These are phyloP conservation scores for Fusarium pseudograminearum DNA, from an alignment of 2,329 filamentous ascomycete genomes.

Conservation along the genomic window DNA sequence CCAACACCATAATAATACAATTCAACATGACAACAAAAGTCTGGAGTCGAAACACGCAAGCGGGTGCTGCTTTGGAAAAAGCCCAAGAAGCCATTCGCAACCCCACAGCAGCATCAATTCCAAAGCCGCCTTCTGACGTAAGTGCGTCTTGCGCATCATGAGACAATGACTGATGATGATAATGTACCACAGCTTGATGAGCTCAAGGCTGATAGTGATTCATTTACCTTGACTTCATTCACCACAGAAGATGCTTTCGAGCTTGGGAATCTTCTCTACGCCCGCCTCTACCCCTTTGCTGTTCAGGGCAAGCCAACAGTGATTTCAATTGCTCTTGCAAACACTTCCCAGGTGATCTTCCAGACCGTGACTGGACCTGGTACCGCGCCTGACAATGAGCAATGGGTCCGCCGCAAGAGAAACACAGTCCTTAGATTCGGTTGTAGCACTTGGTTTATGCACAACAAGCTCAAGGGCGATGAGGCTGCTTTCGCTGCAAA, in stretches of 20 bases:
- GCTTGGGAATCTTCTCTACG: constrained; percentile 73
- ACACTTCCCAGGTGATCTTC: constrained; percentile 73
- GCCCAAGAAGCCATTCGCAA: constrained; percentile 38
- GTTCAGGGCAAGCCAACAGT: constrained; percentile 59
- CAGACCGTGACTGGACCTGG: constrained; percentile 76
- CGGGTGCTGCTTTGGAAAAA: constrained; percentile 35
- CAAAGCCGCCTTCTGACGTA: constrained; percentile 41
- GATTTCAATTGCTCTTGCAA: constrained; percentile 73
- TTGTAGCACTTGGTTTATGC: constrained; percentile 76
- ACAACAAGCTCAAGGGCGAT: constrained; percentile 73
- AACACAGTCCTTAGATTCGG: constrained; percentile 79
- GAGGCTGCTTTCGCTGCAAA: constrained; percentile 74
- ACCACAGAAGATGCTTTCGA: constrained; percentile 73
- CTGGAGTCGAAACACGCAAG: constrained; percentile 29
- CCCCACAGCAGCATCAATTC: constrained; percentile 26
- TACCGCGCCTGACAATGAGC: constrained; percentile 76
- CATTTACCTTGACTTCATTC: constrained; percentile 65
- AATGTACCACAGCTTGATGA: constrained; percentile 41
- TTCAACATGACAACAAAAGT: constrained; percentile 32
- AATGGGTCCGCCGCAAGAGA: constrained; percentile 77
- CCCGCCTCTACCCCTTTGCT: constrained; percentile 67
- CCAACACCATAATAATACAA: background rate
- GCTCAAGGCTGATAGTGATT: constrained; percentile 55
- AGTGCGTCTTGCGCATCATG: background rate
- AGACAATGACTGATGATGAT: constrained; percentile 21